Base-by-base conservation (phyloP, 306 rosid genomes). In the Quercus ilex region DNA sequence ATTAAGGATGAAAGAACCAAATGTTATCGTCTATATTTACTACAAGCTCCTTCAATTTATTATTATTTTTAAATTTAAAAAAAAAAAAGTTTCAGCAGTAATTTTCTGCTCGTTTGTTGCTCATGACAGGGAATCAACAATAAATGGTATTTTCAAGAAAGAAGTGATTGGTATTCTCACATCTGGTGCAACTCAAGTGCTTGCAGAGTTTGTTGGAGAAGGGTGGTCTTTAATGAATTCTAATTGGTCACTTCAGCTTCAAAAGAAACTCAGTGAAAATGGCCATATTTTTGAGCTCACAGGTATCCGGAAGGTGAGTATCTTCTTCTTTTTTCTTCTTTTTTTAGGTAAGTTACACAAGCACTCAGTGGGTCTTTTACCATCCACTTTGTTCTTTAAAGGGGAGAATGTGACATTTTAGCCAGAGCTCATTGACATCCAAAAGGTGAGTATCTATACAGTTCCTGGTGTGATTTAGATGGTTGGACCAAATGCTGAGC, bases 221-320 rank as follows among this genome's bases (percentile, higher is more conserved):
- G 55, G 53, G 49, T 84, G 81, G 88, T 79, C 84, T 74, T 43
- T 87, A 73, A 73, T 87, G 74, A 84, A 77, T 79, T 79, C 80
- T 33, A 33, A 63, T 17, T 84, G 86, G 90, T 76, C 49, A 28
- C 70, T 87, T 73, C 85, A 78, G 64, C 73, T 20, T 30, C 73
- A 33, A 18, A 62, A 68, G 49, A 73, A 30, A 19, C 60, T 26
- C 18, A 74, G 71, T 68, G 82, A 80, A 71, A 79, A 81, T 79
- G 43, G 74, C 57, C 38, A 28, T 77, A 33, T 46, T 49, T 80
- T 80, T 77, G 79, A 87, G 75, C 91, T 85, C 78, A 71, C 64
- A 52, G 86, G 86, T 30, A 18, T 76, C 58, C 35, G 19, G 15
- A 87, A 79, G 86, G 84, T 79, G 59, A 75, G 71, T 15, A 76